These are phyloP conservation scores for Trichoderma arundinaceum DNA, from an alignment of 2,329 filamentous ascomycete species.

Conservation along the genomic window DNA sequence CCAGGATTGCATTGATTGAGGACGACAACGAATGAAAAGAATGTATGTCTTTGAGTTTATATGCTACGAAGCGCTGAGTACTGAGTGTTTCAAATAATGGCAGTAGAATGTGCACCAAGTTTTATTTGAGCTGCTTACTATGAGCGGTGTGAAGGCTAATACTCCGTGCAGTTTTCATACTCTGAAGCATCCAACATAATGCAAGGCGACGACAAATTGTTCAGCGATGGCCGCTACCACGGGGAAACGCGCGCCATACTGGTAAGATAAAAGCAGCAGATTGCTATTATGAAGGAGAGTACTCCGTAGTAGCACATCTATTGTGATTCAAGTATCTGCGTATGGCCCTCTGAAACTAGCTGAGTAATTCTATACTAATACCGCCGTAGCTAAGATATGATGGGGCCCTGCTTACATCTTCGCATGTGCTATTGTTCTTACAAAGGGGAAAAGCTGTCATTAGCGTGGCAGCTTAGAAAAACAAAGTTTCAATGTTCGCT, in stretches of 20 bases:
- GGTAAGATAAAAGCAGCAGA: too few species aligned
- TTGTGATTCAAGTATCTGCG: neutral
- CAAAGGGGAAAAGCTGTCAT: conserved; percentile 9
- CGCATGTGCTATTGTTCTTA: neutral
- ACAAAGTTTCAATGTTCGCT: conserved; percentile 10
- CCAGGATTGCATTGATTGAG: neutral
- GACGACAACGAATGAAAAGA: neutral
- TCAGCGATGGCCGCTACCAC: too few species aligned
- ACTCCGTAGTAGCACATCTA: too few species aligned
- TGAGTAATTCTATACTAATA: neutral
- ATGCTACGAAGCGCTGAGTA: neutral
- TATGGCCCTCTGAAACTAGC: neutral
- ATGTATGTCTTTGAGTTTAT: neutral
- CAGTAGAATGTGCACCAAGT: neutral
- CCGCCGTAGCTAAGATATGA: neutral
- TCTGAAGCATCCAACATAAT: neutral
- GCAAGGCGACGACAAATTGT: neutral
- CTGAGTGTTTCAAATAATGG: neutral
- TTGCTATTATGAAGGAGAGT: too few species aligned
- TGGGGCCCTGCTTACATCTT: neutral
- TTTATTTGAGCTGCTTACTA: neutral
- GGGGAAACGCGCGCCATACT: too few species aligned
- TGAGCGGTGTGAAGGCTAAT: neutral
- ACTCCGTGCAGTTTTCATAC: conserved; percentile 6
- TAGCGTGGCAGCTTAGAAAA: conserved; percentile 13